Base-by-base conservation (phyloP, 257 asterid genomes). In the Echites panduratus region DNA sequence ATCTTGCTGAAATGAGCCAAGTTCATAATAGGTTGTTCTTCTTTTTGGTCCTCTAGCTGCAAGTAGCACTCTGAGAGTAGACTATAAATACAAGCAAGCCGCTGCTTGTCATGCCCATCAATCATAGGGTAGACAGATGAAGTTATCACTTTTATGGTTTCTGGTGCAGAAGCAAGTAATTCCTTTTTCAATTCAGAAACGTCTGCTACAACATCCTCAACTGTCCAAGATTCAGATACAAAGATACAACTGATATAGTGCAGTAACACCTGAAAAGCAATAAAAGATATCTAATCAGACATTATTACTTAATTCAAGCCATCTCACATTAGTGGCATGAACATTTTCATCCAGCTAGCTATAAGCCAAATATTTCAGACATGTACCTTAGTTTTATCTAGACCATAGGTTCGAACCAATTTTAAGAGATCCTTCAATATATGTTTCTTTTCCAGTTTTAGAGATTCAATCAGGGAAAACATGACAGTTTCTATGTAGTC, bases 21-120 rank as follows among this genome's bases (percentile, higher is more conserved):
- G 67, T 71, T 81, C 71, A 79, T 69, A 75, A 56, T 73, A 71
- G 78, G 68, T 22, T 77, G 82, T 61, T 71, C 69, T 47, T 81
- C 89, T 81, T 81, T 68, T 8, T 45, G 79, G 71, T 82, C 87
- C 76, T 80, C 87, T 35, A 85, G 88, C 74, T 77, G 83, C 79
- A 78, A 73, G 77, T 84, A 90, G 90, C 98, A 95, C 79, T 92
- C 94, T 59, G 90, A 79, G 52, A 95, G 99, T 63, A 95, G 81
- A 80, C 77, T 77, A 82, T 90, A 95, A 57, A 95, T 35, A 71
- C 73, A 88, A 73, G 96, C 91, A 82, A 95, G 96, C 85, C 91
- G 87, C 83, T 73, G 84, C 88, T 87, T 92, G 80, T 95, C 96
- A 80, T 72, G 87, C 57, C 99, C 99, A 85, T 87, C 88, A 72